These are phyloP conservation scores for Lodderomyces metapsilosis DNA, from an alignment of 1,139 yeast genomes.

Conservation along the genomic window DNA sequence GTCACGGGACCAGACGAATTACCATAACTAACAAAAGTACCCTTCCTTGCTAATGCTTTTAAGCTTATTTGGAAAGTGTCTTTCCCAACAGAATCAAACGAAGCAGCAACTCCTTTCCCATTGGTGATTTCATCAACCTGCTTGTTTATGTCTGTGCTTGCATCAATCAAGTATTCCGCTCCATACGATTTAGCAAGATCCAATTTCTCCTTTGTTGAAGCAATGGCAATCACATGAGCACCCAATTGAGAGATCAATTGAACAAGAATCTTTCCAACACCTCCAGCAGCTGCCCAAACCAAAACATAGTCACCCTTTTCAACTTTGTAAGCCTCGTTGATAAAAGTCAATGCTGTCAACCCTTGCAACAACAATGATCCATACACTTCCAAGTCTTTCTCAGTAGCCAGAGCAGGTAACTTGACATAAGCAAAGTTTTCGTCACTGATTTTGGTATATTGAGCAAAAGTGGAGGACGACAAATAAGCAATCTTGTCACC, in stretches of 20 bases:
- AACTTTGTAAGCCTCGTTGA: slow-evolving; percentile 64
- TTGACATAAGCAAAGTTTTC: slow-evolving; percentile 34
- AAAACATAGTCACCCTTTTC: slow-evolving; percentile 66
- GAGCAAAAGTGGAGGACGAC: slow-evolving; percentile 59
- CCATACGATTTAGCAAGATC: slow-evolving; percentile 63
- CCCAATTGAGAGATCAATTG: slow-evolving; percentile 65
- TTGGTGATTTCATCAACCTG: slow-evolving; percentile 65
- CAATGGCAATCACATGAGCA: slow-evolving; percentile 80
- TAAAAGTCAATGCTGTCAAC: slow-evolving; percentile 72
- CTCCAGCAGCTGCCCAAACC: slow-evolving; percentile 94
- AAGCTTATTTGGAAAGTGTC: slow-evolving; percentile 69
- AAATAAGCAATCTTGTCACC: slow-evolving; percentile 75
- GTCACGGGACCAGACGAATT: slow-evolving; percentile 86
- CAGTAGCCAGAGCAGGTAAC: slow-evolving; percentile 47
- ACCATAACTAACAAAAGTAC: slow-evolving; percentile 75
- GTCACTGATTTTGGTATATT: slow-evolving; percentile 55
- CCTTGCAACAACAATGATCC: slow-evolving; percentile 72
- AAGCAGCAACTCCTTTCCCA: slow-evolving; percentile 70
- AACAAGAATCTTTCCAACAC: slow-evolving; percentile 71
- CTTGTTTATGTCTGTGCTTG: slow-evolving; percentile 50
- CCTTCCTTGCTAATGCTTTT: slow-evolving; percentile 63
- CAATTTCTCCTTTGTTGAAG: slow-evolving; percentile 70
- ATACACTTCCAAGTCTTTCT: slow-evolving; percentile 48
- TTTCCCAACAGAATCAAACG: slow-evolving; percentile 82
- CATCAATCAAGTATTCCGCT: slow-evolving; percentile 70